These are phyloP conservation scores for Solanum medicagineum DNA, from an alignment of 257 asterid species.

Conservation along the genomic window DNA sequence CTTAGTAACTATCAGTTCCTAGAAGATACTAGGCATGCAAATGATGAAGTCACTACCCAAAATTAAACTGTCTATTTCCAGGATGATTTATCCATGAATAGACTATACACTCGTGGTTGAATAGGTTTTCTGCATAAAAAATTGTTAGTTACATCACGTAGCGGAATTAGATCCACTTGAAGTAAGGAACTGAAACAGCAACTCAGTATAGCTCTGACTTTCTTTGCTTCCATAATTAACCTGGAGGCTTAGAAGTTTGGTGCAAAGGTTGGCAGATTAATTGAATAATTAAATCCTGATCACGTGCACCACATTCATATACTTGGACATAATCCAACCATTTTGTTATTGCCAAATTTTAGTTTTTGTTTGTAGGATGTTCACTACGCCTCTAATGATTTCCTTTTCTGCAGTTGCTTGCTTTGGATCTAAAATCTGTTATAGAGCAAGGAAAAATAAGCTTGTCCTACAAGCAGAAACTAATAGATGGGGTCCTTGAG, in stretches of 20 bases:
- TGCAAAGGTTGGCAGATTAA: neutral
- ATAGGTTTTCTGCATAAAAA: neutral
- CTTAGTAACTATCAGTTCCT: neutral
- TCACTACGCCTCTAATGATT: neutral
- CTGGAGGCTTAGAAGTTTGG: neutral
- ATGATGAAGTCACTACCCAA: neutral
- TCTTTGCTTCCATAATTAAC: neutral
- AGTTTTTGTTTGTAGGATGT: neutral
- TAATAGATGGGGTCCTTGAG: conserved; percentile 46
- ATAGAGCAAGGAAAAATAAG: conserved; percentile 57
- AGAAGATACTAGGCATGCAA: neutral
- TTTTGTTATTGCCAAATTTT: neutral
- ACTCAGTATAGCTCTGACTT: neutral
- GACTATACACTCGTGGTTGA: neutral
- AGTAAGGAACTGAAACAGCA: neutral
- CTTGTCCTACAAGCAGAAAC: conserved; percentile 51
- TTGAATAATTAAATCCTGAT: neutral
- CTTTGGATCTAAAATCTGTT: conserved; percentile 48
- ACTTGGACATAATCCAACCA: neutral
- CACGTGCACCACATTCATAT: neutral
- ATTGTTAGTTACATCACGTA: neutral
- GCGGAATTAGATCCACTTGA: neutral
- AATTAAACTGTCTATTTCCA: neutral
- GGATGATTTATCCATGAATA: neutral
- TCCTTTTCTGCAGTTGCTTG: conserved; percentile 46